Conservation (phyloP, 306 rosid species). For the Dicorynia guianensis region DNA sequence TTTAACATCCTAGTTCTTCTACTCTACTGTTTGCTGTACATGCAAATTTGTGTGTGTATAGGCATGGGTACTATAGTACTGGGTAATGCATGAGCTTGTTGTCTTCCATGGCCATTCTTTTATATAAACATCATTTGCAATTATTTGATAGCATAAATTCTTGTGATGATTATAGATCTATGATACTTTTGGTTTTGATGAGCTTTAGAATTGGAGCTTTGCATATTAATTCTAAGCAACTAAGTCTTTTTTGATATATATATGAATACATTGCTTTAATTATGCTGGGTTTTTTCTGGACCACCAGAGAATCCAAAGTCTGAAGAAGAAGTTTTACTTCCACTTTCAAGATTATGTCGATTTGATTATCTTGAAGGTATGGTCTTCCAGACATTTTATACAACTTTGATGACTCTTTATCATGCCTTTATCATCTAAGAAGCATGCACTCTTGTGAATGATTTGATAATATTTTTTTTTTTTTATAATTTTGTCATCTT, state of each 20-base stretch:
- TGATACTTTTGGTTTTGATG: constrained; percentile 7
- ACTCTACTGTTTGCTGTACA: constrained; percentile 23
- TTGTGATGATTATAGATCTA: constrained; percentile 11
- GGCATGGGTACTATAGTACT: neutral
- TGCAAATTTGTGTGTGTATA: neutral
- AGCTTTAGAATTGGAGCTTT: constrained; percentile 17
- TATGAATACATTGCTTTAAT: constrained; percentile 41
- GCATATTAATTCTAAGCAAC: constrained; percentile 9
- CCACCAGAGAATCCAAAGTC: constrained; percentile 76
- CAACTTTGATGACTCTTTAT: constrained; percentile 29
- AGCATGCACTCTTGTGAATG: constrained; percentile 35
- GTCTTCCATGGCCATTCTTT: constrained; percentile 11
- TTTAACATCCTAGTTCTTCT: neutral
- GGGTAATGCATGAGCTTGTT: constrained; percentile 1
- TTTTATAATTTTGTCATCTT: neutral
- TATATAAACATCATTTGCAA: neutral
- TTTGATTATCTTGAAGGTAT: constrained; percentile 94
- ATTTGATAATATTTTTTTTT: too few relatives aligned
- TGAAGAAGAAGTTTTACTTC: constrained; percentile 91
- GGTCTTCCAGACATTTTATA: constrained; percentile 33
- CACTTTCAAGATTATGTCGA: constrained; percentile 94
- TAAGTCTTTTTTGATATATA: constrained; percentile 29
- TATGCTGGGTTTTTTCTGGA: constrained; percentile 34
- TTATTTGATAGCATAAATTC: constrained; percentile 3
- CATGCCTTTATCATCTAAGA: constrained; percentile 22